Percentiles rank a stretch among this genome's conserved stretches.
phyloP scores from a whole-genome alignment of 495 filamentous ascomycete genomes.

The Trichoderma gamsii region DNA sequence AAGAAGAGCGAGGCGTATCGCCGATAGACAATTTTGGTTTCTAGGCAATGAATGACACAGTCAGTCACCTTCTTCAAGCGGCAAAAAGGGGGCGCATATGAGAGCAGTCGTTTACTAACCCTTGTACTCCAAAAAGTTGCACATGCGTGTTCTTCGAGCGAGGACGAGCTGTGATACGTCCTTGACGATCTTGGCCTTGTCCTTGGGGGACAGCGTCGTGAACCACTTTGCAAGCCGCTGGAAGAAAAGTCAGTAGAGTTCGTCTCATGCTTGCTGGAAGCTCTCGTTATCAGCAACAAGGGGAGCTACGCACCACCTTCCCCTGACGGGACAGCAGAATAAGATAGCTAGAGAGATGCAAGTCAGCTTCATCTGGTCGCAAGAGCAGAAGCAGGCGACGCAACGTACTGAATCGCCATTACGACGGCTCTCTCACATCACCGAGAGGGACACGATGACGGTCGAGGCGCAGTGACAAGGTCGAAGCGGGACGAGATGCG shows the following conservation, averaged over 20 bases:
- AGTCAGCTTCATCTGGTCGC: constrained; percentile 28
- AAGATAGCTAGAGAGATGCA: constrained; percentile 62
- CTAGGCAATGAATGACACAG: constrained; percentile 39
- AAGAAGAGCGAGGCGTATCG: constrained; percentile 99
- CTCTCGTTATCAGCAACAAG: constrained; percentile 1
- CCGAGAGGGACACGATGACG: constrained; percentile 15
- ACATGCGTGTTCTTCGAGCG: constrained; percentile 93
- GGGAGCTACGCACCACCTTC: constrained; percentile 74
- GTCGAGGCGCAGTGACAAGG: neutral
- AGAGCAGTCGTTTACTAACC: constrained; percentile 41
- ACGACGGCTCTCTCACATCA: constrained; percentile 32
- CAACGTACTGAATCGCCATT: constrained; percentile 45
- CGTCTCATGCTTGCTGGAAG: constrained; percentile 17
- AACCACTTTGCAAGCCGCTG: constrained; percentile 99
- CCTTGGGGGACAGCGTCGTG: constrained; percentile 93
- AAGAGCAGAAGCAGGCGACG: neutral
- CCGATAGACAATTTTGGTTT: constrained; percentile 96
- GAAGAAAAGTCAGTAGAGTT: constrained; percentile 29
- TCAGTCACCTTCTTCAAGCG: neutral
- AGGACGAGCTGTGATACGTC: constrained; percentile 98
- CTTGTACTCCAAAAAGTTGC: constrained; percentile 99
- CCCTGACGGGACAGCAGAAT: constrained; percentile 96
- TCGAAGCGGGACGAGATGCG: neutral
- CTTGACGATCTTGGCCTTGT: constrained; percentile 99
- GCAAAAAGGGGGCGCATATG: neutral